These are phyloP conservation scores for Coemansia sp. DNA, from an alignment of 192 early-diverging fungal species.

Conservation along the genomic window DNA sequence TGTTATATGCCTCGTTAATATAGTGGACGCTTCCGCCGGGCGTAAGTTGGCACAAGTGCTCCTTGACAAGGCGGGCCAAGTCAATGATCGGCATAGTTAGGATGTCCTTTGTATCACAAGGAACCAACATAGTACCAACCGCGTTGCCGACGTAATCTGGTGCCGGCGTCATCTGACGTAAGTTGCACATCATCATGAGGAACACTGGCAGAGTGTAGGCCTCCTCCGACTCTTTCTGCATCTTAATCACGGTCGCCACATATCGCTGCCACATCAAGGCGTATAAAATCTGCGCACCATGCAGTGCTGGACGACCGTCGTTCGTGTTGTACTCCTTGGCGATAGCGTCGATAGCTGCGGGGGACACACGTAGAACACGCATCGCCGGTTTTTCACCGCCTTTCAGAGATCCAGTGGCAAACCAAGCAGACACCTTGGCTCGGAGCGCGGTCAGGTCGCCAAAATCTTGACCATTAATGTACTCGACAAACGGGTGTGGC, in stretches of 20 bases:
- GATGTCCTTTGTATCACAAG: no score
- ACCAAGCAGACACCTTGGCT: background rate
- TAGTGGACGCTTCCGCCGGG: no score
- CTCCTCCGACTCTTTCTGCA: background rate
- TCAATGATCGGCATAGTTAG: no score
- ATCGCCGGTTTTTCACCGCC: background rate
- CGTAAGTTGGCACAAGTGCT: no score
- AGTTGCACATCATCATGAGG: no score
- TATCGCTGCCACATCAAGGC: background rate
- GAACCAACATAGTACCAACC: no score
- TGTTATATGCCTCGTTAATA: constrained; percentile 7
- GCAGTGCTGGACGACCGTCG: no score
- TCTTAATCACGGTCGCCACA: background rate
- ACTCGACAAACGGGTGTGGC: background rate
- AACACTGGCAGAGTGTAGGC: background rate
- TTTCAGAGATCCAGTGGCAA: background rate
- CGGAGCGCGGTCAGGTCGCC: background rate
- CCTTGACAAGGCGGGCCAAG: no score
- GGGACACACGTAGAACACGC: background rate
- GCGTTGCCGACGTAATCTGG: no score
- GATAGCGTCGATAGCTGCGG: background rate
- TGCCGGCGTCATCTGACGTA: no score
- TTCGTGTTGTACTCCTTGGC: background rate
- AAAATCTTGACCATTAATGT: background rate
- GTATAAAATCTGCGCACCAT: no score